Evolutionary conservation across 352 stramenopile genomes (phyloP).

Genomic region (Phytopythium helicoides): DNA sequence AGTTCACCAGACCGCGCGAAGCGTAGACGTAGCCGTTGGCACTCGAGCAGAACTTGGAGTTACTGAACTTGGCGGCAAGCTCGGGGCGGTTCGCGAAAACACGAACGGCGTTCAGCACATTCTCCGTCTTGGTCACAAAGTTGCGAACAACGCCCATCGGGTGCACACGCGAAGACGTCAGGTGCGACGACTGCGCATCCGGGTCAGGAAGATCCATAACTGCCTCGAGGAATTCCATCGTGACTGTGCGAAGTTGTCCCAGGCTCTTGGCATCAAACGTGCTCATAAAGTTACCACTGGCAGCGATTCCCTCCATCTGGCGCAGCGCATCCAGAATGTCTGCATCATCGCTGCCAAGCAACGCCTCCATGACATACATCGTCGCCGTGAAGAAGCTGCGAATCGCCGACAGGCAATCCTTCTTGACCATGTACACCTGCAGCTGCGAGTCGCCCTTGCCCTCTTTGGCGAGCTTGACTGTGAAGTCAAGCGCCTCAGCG

Average conservation of each 20-base stretch:
- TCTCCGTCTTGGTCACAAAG: conserved; percentile 76
- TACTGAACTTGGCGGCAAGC: conserved; percentile 59
- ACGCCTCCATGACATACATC: conserved; percentile 68
- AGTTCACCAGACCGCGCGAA: conserved; percentile 66
- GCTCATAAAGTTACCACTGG: conserved; percentile 58
- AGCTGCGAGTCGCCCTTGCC: conserved; percentile 68
- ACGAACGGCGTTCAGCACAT: conserved; percentile 53
- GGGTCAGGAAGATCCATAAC: conserved; percentile 72
- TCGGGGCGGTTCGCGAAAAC: conserved; percentile 54
- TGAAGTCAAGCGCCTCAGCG: conserved; percentile 58
- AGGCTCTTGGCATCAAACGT: conserved; percentile 61
- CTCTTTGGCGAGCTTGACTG: conserved; percentile 57
- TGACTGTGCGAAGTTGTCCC: conserved; percentile 42
- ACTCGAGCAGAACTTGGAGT: conserved; percentile 74
- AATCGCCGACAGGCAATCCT: conserved; percentile 64
- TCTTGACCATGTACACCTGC: conserved; percentile 62
- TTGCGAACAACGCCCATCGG: conserved; percentile 73
- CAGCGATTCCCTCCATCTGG: conserved; percentile 62
- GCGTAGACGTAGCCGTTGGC: conserved; percentile 80
- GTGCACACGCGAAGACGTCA: conserved; percentile 55
- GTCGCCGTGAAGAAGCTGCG: conserved; percentile 77
- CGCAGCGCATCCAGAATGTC: conserved; percentile 62
- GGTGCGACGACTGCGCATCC: conserved; percentile 43
- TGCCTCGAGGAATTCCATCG: conserved; percentile 74
- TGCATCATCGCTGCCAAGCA: conserved; percentile 61